These are phyloP conservation scores for Aspergillus saccharolyticus DNA, from an alignment of 495 filamentous ascomycete genomes.

Conservation along the genomic window DNA sequence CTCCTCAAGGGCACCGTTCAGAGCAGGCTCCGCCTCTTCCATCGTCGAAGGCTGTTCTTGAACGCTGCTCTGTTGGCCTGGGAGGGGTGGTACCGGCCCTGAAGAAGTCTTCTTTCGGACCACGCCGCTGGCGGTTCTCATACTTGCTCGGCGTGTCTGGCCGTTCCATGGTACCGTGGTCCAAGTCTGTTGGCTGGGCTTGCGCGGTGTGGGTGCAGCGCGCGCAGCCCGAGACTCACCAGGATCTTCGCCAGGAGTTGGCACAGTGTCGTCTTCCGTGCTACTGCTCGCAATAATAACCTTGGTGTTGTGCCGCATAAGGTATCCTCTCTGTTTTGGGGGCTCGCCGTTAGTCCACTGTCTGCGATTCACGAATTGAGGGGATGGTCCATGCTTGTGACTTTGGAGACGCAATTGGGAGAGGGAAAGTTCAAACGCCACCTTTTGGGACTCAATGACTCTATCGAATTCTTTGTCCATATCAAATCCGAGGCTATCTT, in stretches of 20 bases:
- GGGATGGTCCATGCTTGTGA: conserved; percentile 9
- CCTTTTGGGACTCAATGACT: conserved; percentile 97
- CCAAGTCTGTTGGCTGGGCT: conserved; percentile 79
- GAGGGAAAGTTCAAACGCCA: conserved; percentile 58
- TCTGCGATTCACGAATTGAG: neutral
- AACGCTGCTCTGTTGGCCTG: conserved; percentile 80
- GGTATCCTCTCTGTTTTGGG: conserved; percentile 83
- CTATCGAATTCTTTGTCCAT: conserved; percentile 91
- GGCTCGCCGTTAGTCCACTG: conserved; percentile 52
- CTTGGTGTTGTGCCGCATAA: conserved; percentile 98
- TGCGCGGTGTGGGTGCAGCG: conserved; percentile 67
- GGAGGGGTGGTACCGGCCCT: conserved; percentile 73
- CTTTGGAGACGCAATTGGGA: conserved; percentile 24
- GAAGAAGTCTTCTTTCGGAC: conserved; percentile 59
- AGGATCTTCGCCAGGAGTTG: conserved; percentile 44
- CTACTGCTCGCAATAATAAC: conserved; percentile 82
- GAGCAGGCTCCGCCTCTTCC: conserved; percentile 53
- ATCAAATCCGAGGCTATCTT: conserved; percentile 65
- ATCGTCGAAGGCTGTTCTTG: conserved; percentile 54
- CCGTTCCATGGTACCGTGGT: conserved; percentile 96
- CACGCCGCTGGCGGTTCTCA: conserved; percentile 52
- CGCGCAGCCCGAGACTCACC: conserved; percentile 52
- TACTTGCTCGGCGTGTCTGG: conserved; percentile 62
- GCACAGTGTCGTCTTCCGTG: conserved; percentile 41
- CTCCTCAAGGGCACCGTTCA: conserved; percentile 59